Percentiles rank a stretch among this genome's conserved stretches.
phyloP scores from a whole-genome alignment of 2,329 filamentous ascomycete species.

The Ceratocystis lukuohia region DNA sequence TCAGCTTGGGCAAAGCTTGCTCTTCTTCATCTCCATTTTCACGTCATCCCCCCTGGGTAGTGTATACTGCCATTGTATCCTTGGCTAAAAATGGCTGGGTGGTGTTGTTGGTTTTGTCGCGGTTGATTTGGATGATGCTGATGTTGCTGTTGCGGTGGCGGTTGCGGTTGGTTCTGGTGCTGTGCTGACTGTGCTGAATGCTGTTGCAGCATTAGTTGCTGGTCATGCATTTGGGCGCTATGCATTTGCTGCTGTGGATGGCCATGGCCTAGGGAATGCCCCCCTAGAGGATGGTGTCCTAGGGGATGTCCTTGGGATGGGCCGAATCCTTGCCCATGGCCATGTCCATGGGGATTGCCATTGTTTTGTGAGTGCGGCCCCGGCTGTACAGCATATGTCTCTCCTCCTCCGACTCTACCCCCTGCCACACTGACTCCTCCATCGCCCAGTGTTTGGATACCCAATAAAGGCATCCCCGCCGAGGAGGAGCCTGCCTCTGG shows the following conservation, averaged over 20 bases:
- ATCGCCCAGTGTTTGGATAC: not conserved
- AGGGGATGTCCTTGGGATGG: not conserved
- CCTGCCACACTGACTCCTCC: not conserved
- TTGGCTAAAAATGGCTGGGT: not conserved
- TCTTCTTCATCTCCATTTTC: not conserved
- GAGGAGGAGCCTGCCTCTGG: constrained; percentile 1
- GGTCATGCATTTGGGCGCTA: not conserved
- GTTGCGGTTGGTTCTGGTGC: not conserved
- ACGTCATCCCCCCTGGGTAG: not conserved
- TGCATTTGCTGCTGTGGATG: not conserved
- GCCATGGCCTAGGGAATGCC: not conserved
- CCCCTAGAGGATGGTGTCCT: not conserved
- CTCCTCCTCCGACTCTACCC: not conserved
- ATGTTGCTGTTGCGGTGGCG: not conserved
- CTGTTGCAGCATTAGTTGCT: not conserved
- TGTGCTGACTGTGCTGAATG: not conserved
- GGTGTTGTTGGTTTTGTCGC: constrained; percentile 1
- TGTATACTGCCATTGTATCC: constrained; percentile 3
- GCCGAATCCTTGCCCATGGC: not conserved
- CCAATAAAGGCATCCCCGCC: not conserved
- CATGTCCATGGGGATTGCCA: not conserved
- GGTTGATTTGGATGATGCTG: constrained; percentile 4
- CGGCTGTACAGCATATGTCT: not conserved
- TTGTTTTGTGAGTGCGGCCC: not conserved
- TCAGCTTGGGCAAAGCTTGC: not conserved